Evolutionary conservation across 768 basidiomycete species (phyloP).

Genomic region (Antrodiella citrinella): DNA sequence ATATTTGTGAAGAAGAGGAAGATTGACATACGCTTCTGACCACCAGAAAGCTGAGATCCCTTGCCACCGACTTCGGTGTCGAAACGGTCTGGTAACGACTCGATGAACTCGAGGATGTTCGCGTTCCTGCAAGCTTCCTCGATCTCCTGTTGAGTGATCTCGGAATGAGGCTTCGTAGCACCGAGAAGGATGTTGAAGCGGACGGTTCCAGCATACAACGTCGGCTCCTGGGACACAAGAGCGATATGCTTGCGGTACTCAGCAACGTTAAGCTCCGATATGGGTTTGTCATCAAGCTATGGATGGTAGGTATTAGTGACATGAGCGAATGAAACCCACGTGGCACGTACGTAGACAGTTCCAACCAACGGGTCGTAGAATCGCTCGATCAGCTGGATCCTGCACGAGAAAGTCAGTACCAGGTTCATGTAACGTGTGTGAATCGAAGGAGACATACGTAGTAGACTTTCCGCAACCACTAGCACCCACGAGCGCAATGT

Average conservation of each 20-base stretch:
- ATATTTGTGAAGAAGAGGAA: background rate
- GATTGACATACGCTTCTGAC: conserved; percentile 66
- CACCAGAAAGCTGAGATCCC: conserved; percentile 83
- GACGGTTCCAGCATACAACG: conserved; percentile 81
- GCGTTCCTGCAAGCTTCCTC: conserved; percentile 80
- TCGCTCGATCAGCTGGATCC: conserved; percentile 75
- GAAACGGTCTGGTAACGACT: conserved; percentile 82
- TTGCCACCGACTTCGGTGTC: conserved; percentile 91
- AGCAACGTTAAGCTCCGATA: conserved; percentile 71
- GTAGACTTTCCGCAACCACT: conserved; percentile 81
- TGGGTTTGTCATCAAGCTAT: conserved; percentile 67
- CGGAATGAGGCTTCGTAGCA: conserved; percentile 64
- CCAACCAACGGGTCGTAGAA: conserved; percentile 80
- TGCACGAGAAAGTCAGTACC: background rate
- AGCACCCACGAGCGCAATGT: conserved; percentile 75
- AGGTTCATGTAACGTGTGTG: background rate
- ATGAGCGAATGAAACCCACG: conserved; percentile 1
- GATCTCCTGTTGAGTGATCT: conserved; percentile 83
- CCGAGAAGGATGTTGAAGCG: conserved; percentile 90
- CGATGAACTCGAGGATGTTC: conserved; percentile 88
- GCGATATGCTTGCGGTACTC: conserved; percentile 87
- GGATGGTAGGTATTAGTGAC: conserved; percentile 5
- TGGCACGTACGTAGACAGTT: conserved; percentile 44
- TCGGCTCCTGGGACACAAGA: conserved; percentile 88
- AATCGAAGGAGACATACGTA: conserved; percentile 21